Evolutionary conservation across 2,329 filamentous ascomycete species (phyloP).

Genomic region (Zymoseptoria ardabiliae): DNA sequence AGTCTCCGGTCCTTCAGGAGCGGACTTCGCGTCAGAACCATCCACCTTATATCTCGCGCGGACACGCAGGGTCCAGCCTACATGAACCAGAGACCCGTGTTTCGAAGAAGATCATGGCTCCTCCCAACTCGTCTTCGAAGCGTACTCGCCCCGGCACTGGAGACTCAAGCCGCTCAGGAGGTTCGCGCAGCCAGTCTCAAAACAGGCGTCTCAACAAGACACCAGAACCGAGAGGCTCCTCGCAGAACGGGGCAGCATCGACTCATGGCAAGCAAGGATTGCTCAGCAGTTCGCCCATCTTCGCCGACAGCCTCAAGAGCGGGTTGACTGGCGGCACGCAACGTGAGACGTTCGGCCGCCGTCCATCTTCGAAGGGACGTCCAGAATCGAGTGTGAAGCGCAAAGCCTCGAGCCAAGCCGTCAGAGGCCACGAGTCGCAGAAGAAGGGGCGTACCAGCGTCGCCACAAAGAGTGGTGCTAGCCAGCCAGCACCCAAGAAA

Average conservation of each 20-base stretch:
- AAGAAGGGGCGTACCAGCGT: slow-evolving; percentile 6
- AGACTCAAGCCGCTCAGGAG: not conserved
- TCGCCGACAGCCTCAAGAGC: slow-evolving; percentile 6
- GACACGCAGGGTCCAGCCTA: not conserved
- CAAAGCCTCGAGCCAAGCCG: slow-evolving; percentile 14
- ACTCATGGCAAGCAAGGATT: not conserved
- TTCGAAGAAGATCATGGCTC: slow-evolving; percentile 17
- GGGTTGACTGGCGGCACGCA: not conserved
- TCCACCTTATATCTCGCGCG: not conserved
- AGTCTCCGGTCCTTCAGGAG: not conserved
- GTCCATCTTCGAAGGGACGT: not conserved
- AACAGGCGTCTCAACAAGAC: slow-evolving; percentile 1
- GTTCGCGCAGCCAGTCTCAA: not conserved
- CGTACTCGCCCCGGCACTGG: slow-evolving; percentile 5
- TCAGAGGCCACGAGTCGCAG: slow-evolving; percentile 16
- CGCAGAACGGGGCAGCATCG: not conserved
- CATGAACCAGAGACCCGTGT: not conserved
- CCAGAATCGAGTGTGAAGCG: slow-evolving; percentile 11
- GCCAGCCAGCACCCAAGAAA: not conserved
- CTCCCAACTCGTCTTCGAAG: slow-evolving; percentile 24
- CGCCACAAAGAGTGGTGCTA: not conserved
- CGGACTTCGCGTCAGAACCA: not conserved
- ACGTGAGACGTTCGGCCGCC: not conserved
- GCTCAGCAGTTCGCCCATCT: slow-evolving; percentile 21
- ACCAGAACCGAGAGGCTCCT: slow-evolving; percentile 6